Evolutionary conservation across 495 filamentous ascomycete species (phyloP), one percentile per base, ranked within the genome.

Genomic region (Elaphomyces granulatus): DNA sequence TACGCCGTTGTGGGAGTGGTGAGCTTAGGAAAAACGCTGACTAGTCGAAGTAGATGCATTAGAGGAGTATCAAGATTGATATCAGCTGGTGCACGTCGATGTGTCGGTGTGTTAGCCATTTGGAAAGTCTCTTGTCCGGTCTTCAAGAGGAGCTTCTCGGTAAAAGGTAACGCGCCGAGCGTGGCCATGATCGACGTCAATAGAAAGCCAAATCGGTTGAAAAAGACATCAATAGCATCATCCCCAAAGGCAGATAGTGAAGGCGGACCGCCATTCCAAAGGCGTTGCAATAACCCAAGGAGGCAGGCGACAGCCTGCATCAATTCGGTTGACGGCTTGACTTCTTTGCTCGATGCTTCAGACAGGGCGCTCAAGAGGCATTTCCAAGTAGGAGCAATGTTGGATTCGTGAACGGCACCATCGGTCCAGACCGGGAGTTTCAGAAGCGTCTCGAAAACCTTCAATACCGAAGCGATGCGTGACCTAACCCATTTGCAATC

Each of bases 401-500:
- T 52, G 2, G 59, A 65, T 16, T 48, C 46, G 10, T 55, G 50
- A 4, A 62, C 49, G 4, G 64, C 64, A 12, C 71, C 60, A 2
- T 66, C 55, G 10, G 65, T 60, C 58, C 72, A 72, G 15, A 74
- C 70, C 0, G 72, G 68, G 20, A 60, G 59, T 21, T 66, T 62
- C 3, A 93, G 55, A 4, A 86, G 62, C 2, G 67, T 68, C 37
- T 80, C 75, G 15, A 93, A 66, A 2, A 80, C 62, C 4, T 55
- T 57, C 34, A 93, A 61, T 2, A 95, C 66, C 17, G 55, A 61
- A 0, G 53, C 45, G 4, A 78, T 61, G 45, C 79, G 80, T 38
- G 71, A 76, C 43, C 88, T 75, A n/a, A 92, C 61, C 90, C 90
- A 98, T 64, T 78, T 83, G 7, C 81, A 66, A 53, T 95, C 84